These are phyloP conservation scores for Deakozyma indianensis DNA, from an alignment of 805 yeast species.

Conservation along the genomic window DNA sequence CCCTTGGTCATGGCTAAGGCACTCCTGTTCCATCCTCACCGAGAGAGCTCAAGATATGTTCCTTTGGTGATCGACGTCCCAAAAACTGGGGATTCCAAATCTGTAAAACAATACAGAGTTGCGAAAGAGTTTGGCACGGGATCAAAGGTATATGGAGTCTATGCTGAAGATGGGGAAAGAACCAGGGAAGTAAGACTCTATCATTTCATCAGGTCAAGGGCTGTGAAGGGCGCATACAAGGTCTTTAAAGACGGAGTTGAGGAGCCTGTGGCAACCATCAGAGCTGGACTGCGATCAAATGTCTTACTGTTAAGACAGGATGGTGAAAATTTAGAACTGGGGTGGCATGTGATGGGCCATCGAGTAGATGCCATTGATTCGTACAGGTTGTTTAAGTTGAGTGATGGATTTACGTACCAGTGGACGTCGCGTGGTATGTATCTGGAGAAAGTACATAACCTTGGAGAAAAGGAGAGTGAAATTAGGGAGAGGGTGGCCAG, in stretches of 20 bases:
- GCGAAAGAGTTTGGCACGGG: slow-evolving; percentile 49
- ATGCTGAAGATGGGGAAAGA: slow-evolving; percentile 26
- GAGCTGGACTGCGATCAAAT: slow-evolving; percentile 50
- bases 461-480: slow-evolving; percentile 52
- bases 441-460: slow-evolving; percentile 41
- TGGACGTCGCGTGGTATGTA: slow-evolving; percentile 50
- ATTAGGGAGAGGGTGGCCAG: slow-evolving; percentile 50
- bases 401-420: slow-evolving; percentile 48
- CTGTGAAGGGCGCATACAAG: slow-evolving; percentile 52
- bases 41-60: slow-evolving; percentile 40
- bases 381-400: slow-evolving; percentile 44
- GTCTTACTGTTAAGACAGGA: slow-evolving; percentile 37
- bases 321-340: slow-evolving; percentile 39
- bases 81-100: slow-evolving; percentile 7
- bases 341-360: slow-evolving; percentile 50
- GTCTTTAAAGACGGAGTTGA: slow-evolving; percentile 42
- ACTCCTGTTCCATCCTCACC: slow-evolving; percentile 38
- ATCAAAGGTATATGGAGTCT: slow-evolving; percentile 41
- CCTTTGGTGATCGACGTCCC: slow-evolving; percentile 36
- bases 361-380: slow-evolving; percentile 47
- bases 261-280: slow-evolving; percentile 37
- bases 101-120: slow-evolving; percentile 29
- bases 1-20: slow-evolving; percentile 45
- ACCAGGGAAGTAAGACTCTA: slow-evolving; percentile 26
- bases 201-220: slow-evolving; percentile 47